Percentiles rank a stretch among this genome's conserved stretches.
Evolutionary conservation across 2,329 filamentous ascomycete genomes (phyloP).

Genomic region (Paracamarosporium sp.): DNA sequence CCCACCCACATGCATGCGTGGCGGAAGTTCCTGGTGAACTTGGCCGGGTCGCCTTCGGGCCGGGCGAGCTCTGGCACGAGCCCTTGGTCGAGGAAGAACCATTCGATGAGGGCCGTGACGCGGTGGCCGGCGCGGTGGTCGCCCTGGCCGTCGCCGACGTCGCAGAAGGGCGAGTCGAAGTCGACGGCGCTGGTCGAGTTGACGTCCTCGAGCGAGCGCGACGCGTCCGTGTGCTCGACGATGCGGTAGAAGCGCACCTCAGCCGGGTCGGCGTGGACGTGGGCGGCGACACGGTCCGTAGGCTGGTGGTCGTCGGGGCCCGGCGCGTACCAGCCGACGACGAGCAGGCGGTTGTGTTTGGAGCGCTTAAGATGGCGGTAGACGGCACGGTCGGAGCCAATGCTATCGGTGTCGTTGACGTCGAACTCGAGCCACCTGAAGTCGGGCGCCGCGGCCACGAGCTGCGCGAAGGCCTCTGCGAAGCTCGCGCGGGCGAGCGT

Average conservation of each 20-base stretch:
- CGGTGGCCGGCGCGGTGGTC: neutral
- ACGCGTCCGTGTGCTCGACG: slow-evolving; percentile 20
- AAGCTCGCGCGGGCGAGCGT: slow-evolving; percentile 29
- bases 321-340: slow-evolving; percentile 37
- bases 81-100: slow-evolving; percentile 4
- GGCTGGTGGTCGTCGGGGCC: slow-evolving; percentile 28
- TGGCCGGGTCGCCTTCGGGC: slow-evolving; percentile 30
- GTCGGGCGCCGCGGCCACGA: slow-evolving; percentile 22
- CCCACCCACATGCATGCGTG: slow-evolving; percentile 35
- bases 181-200: slow-evolving; percentile 26
- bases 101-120: slow-evolving; percentile 5
- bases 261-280: slow-evolving; percentile 34
- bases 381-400: slow-evolving; percentile 24
- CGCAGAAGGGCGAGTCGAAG: slow-evolving; percentile 4
- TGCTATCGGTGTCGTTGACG: slow-evolving; percentile 23
- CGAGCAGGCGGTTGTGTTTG: slow-evolving; percentile 34
- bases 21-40: slow-evolving; percentile 37
- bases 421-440: slow-evolving; percentile 33
- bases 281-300: slow-evolving; percentile 30
- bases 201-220: slow-evolving; percentile 28
- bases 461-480: slow-evolving; percentile 24
- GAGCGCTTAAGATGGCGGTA: slow-evolving; percentile 33
- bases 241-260: slow-evolving; percentile 37
- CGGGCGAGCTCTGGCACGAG: slow-evolving; percentile 29
- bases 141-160: slow-evolving; percentile 1